A percentile compares a stretch with the other conserved stretches of the same genome.
phyloP scores from a whole-genome alignment of 192 early-diverging fungal species.

The Backusella macrospora region DNA sequence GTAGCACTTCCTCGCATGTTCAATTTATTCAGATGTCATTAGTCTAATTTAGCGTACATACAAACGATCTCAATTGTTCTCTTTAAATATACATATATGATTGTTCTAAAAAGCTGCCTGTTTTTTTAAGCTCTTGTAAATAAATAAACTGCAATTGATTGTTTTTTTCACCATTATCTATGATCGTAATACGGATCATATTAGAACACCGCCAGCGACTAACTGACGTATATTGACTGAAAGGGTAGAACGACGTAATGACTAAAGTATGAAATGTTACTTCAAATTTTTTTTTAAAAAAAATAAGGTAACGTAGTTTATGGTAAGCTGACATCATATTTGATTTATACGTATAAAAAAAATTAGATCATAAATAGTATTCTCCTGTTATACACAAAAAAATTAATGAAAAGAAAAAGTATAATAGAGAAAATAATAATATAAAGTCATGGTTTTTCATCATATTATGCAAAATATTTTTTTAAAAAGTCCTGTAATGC shows the following conservation, averaged over 20 bases:
- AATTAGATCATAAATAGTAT: background rate
- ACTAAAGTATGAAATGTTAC: background rate
- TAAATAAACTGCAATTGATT: too few relatives aligned
- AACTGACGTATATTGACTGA: background rate
- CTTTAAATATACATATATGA: too few relatives aligned
- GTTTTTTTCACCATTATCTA: too few relatives aligned
- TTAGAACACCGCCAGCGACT: too few relatives aligned
- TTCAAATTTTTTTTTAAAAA: background rate
- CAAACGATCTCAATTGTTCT: too few relatives aligned
- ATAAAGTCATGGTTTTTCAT: background rate
- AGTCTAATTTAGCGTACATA: too few relatives aligned
- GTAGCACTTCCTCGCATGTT: too few relatives aligned
- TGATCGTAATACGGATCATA: too few relatives aligned
- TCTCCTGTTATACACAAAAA: background rate
- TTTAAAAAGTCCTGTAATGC: background rate
- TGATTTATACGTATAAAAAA: background rate
- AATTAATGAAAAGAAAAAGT: background rate
- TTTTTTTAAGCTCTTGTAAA: too few relatives aligned
- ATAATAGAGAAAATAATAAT: too few relatives aligned
- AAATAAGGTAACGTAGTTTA: background rate
- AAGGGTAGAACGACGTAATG: background rate
- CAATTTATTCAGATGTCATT: too few relatives aligned
- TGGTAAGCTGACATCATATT: conserved; percentile 6
- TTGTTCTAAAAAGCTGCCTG: too few relatives aligned
- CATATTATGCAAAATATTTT: background rate